phyloP scores from a whole-genome alignment of 768 basidiomycete species.

The Russula brevipes region DNA sequence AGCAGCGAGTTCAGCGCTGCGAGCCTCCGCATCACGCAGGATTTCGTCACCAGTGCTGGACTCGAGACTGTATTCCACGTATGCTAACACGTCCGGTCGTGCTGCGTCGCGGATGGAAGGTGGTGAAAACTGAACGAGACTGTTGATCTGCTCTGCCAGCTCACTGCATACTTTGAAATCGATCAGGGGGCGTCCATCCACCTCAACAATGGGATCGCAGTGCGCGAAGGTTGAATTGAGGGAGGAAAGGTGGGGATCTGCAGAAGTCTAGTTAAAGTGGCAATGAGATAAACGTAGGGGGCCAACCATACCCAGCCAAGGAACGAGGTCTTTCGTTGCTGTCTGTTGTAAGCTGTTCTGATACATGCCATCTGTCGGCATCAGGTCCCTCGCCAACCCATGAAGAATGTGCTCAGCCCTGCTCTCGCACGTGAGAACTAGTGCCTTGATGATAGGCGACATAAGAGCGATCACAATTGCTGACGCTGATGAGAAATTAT shows the following conservation, averaged over 20 bases:
- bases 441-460: background rate
- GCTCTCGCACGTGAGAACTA: slow-evolving; percentile 13
- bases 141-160: slow-evolving; percentile 10
- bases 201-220: background rate
- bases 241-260: slow-evolving; percentile 4
- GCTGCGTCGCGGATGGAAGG: background rate
- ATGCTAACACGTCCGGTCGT: slow-evolving; percentile 4
- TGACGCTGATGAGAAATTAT: slow-evolving; percentile 11
- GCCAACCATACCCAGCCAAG: slow-evolving; percentile 7
- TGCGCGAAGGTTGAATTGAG: slow-evolving; percentile 4
- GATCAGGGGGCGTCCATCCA: slow-evolving; percentile 3
- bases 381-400: background rate
- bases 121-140: slow-evolving; percentile 5
- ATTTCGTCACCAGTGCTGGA: background rate
- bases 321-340: slow-evolving; percentile 1
- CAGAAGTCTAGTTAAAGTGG: background rate
- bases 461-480: slow-evolving; percentile 10
- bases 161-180: slow-evolving; percentile 2
- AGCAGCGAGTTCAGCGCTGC: background rate
- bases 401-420: background rate
- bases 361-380: background rate
- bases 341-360: background rate
- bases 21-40: background rate
- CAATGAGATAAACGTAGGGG: background rate
- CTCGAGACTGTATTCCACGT: slow-evolving; percentile 15